Percentiles rank a stretch among this genome's conserved stretches.
Evolutionary conservation across 2,329 filamentous ascomycete genomes (phyloP).

Genomic region (Fusarium lyarnte): DNA sequence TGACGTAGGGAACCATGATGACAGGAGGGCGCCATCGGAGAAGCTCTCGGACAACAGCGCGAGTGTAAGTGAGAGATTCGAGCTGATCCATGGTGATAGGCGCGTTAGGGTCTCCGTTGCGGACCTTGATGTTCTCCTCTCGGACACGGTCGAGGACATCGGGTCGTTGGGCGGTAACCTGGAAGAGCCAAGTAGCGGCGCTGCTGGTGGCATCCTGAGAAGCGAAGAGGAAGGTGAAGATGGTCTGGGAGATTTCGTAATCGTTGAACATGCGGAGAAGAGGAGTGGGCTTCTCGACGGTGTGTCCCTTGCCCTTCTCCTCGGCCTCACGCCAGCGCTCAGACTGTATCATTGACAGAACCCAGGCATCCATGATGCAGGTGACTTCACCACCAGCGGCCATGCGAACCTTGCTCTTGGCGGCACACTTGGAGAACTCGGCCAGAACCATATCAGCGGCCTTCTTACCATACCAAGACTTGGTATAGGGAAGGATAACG

Average conservation of each 20-base stretch:
- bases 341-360: conserved; percentile 87
- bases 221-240: conserved; percentile 97
- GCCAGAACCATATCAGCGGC: conserved; percentile 89
- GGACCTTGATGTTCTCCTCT: conserved; percentile 84
- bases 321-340: conserved; percentile 82
- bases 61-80: conserved; percentile 88
- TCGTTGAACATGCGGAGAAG: conserved; percentile 88
- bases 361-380: conserved; percentile 97
- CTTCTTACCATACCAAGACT: conserved; percentile 97
- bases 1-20: conserved; percentile 94
- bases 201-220: conserved; percentile 97
- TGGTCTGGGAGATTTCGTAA: conserved; percentile 89
- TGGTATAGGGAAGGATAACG: conserved; percentile 93
- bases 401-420: conserved; percentile 94
- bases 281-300: conserved; percentile 81
- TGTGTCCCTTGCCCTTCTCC: conserved; percentile 75
- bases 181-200: conserved; percentile 94
- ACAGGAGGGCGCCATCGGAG: conserved; percentile 95
- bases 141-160: conserved; percentile 90
- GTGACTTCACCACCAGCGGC: conserved; percentile 84
- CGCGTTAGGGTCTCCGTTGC: conserved; percentile 77
- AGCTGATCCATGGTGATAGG: conserved; percentile 84
- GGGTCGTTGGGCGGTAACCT: conserved; percentile 92
- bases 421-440: conserved; percentile 90
- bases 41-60: conserved; percentile 89